Conservation (phyloP, 495 filamentous ascomycete species). For the Aspergillus campestris region DNA sequence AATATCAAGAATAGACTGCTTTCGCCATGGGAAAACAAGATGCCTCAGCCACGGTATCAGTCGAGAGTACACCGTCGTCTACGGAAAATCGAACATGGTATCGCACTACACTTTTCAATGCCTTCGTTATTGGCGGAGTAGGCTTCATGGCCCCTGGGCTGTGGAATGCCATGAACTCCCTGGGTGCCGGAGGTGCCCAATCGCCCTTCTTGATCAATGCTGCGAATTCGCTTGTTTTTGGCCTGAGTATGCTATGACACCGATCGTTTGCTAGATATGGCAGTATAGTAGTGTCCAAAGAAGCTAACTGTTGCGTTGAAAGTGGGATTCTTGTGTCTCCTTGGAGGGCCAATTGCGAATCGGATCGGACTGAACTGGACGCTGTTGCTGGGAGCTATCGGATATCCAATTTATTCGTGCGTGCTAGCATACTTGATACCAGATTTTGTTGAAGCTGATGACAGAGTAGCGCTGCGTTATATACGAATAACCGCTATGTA, state of each 20-base stretch:
- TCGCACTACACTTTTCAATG: constrained; percentile 52
- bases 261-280: too few species aligned
- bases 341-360: constrained; percentile 44
- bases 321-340: constrained; percentile 51
- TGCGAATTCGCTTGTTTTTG: constrained; percentile 58
- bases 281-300: not conserved
- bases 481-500: constrained; percentile 55
- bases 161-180: constrained; percentile 54
- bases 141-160: constrained; percentile 31
- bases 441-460: constrained; percentile 12
- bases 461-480: constrained; percentile 45
- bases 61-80: constrained; percentile 1
- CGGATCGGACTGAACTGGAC: constrained; percentile 54
- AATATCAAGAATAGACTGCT: too few species aligned
- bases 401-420: constrained; percentile 33
- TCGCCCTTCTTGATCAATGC: constrained; percentile 52
- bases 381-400: constrained; percentile 47
- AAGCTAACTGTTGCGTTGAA: constrained; percentile 12
- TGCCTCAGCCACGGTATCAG: constrained; percentile 4
- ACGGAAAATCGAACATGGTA: constrained; percentile 39
- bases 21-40: constrained; percentile 9
- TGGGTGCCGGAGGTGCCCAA: constrained; percentile 56
- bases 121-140: constrained; percentile 30
- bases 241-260: constrained; percentile 14
- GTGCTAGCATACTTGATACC: not conserved